These are phyloP conservation scores for Cladosporium sp. DNA, from an alignment of 2,329 filamentous ascomycete species.

Conservation along the genomic window DNA sequence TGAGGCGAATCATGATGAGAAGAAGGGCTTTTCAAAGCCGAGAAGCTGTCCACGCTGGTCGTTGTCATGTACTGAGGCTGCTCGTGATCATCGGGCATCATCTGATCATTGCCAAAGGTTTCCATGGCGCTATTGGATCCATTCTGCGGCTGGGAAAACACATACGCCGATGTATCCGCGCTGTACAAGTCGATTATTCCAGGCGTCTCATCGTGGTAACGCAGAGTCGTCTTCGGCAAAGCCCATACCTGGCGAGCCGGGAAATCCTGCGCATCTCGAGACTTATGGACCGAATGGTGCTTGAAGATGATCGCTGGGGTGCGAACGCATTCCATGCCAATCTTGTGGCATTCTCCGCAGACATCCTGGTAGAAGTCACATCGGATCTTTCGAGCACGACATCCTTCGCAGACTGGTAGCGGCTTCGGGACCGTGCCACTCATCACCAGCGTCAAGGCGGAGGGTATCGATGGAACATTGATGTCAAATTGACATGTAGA, in stretches of 20 bases:
- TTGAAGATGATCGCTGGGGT: constrained; percentile 24
- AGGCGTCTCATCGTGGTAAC: constrained; percentile 23
- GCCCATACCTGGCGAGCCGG: constrained; percentile 20
- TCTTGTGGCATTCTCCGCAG: constrained; percentile 24
- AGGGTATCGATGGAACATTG: background rate
- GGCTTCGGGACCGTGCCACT: constrained; percentile 9
- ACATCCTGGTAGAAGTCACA: constrained; percentile 23
- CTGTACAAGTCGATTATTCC: constrained; percentile 9
- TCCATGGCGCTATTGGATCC: background rate
- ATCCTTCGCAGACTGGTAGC: constrained; percentile 25
- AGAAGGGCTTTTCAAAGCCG: background rate
- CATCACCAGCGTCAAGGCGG: constrained; percentile 6
- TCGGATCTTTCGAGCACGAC: constrained; percentile 25
- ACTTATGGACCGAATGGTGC: constrained; percentile 16
- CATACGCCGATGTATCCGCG: background rate
- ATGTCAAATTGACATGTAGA: background rate
- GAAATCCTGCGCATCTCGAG: constrained; percentile 8
- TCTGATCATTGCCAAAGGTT: background rate
- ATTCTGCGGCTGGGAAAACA: background rate
- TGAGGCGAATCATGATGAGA: background rate
- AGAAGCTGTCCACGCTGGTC: background rate
- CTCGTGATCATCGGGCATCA: background rate
- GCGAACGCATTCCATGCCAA: constrained; percentile 25
- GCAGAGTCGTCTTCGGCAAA: constrained; percentile 4
- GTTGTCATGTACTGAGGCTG: background rate